Evolutionary conservation across 2,329 filamentous ascomycete species (phyloP).

Genomic region (Lachnellula arida): DNA sequence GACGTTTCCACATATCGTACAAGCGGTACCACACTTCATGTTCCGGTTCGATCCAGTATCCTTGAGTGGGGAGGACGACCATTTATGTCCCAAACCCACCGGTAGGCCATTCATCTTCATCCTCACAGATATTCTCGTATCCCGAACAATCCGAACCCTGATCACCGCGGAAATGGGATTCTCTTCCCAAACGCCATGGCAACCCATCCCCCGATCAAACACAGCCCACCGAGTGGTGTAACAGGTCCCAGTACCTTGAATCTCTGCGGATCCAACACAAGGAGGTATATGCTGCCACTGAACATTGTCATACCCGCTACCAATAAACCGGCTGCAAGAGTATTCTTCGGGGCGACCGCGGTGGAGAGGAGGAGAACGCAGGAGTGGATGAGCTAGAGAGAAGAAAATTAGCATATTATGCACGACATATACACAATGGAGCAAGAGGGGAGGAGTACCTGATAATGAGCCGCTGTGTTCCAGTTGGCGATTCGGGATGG

Average conservation of each 20-base stretch:
- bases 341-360: slow-evolving; percentile 48
- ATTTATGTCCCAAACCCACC: not conserved
- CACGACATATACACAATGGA: not conserved
- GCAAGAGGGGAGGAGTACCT: slow-evolving; percentile 39
- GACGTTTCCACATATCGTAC: too few species aligned
- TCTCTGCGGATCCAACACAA: slow-evolving; percentile 56
- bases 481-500: slow-evolving; percentile 56
- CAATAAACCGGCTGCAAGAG: slow-evolving; percentile 53
- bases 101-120: not conserved
- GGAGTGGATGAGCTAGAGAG: slow-evolving; percentile 56
- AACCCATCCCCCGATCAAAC: slow-evolving; percentile 56
- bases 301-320: slow-evolving; percentile 64
- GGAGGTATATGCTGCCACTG: slow-evolving; percentile 59
- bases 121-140: not conserved
- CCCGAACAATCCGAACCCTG: not conserved
- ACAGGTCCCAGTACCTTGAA: slow-evolving; percentile 59
- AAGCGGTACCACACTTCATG: too few species aligned
- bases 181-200: slow-evolving; percentile 27
- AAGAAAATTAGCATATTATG: not conserved
- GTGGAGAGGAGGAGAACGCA: slow-evolving; percentile 53
- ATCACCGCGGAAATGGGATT: slow-evolving; percentile 33
- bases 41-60: too few species aligned
- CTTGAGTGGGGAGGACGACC: not conserved
- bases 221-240: slow-evolving; percentile 60
- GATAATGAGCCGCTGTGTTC: slow-evolving; percentile 63